These are phyloP conservation scores for Rhizophagus sp. DNA, from an alignment of 192 early-diverging fungal genomes.

Conservation along the genomic window DNA sequence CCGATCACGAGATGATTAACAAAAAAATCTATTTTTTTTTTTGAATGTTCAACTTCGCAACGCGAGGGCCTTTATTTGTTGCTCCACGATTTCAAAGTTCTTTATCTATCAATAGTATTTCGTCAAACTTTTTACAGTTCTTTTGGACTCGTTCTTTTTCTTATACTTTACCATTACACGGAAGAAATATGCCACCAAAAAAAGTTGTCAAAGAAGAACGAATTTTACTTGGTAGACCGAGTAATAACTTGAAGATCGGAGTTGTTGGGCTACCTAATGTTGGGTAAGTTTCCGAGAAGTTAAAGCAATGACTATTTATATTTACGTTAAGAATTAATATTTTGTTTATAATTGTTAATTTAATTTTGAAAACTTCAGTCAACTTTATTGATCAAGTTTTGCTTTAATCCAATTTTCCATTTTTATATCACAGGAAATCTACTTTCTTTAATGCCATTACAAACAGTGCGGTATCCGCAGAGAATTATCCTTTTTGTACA, in stretches of 20 bases:
- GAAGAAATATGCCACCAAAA: constrained; percentile 76
- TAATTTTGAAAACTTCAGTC: no score
- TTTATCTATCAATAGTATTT: not conserved
- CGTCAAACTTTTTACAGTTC: not conserved
- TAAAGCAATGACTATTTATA: not conserved
- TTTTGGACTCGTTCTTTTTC: not conserved
- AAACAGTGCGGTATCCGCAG: constrained; percentile 68
- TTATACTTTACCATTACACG: not conserved
- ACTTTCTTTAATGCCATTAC: constrained; percentile 86
- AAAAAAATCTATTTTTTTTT: no score
- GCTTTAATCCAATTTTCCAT: not conserved
- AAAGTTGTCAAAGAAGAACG: constrained; percentile 76
- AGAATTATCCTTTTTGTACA: constrained; percentile 99
- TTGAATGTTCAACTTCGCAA: no score
- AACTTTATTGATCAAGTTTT: not conserved
- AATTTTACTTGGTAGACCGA: constrained; percentile 74
- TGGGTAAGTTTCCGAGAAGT: constrained; percentile 45
- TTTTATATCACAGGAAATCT: constrained; percentile 58
- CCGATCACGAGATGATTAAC: no score
- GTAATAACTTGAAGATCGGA: constrained; percentile 90
- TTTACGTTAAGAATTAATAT: not conserved
- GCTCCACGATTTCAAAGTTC: not conserved
- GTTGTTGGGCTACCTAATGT: constrained; percentile 99
- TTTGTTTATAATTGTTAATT: no score
- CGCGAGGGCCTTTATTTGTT: no score